Percentiles rank a stretch among this genome's conserved stretches.
These are phyloP conservation scores for Solanum aculeatissimum DNA, from an alignment of 305 asterid genomes.

Conservation along the genomic window DNA sequence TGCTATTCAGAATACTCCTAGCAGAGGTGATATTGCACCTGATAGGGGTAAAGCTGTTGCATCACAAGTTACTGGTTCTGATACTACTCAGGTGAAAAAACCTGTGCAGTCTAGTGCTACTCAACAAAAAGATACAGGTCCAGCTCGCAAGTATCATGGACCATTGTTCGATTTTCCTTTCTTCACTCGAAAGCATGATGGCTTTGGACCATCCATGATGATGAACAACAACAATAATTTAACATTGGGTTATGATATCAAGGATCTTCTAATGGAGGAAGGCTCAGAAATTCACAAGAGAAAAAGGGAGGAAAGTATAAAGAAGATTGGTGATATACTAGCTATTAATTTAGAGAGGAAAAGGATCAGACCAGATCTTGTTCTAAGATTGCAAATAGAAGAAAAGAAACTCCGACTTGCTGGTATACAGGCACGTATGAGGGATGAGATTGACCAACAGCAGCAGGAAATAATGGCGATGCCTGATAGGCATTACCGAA, in stretches of 20 bases:
- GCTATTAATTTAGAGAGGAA: conserved; percentile 93
- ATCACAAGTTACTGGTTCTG: conserved; percentile 38
- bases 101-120: conserved; percentile 45
- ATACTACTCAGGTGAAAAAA: conserved; percentile 50
- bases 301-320: conserved; percentile 54
- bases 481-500: conserved; percentile 98
- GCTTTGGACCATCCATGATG: conserved; percentile 65
- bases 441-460: conserved; percentile 93
- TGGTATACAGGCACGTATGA: conserved; percentile 80
- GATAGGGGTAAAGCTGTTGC: conserved; percentile 82
- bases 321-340: conserved; percentile 59
- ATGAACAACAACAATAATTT: conserved; percentile 65
- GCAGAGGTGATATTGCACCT: conserved; percentile 42
- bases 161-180: conserved; percentile 96
- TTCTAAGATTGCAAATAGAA: conserved; percentile 82
- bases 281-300: conserved; percentile 49
- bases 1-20: conserved; percentile 35
- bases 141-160: conserved; percentile 88
- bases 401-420: conserved; percentile 86
- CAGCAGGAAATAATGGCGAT: conserved; percentile 95
- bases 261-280: conserved; percentile 61
- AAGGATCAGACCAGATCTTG: conserved; percentile 90
- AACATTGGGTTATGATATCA: conserved; percentile 66
- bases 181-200: conserved; percentile 85
- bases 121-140: conserved; percentile 67